phyloP scores from a whole-genome alignment of 805 yeast species.

The Yamadazyma laniorum region DNA sequence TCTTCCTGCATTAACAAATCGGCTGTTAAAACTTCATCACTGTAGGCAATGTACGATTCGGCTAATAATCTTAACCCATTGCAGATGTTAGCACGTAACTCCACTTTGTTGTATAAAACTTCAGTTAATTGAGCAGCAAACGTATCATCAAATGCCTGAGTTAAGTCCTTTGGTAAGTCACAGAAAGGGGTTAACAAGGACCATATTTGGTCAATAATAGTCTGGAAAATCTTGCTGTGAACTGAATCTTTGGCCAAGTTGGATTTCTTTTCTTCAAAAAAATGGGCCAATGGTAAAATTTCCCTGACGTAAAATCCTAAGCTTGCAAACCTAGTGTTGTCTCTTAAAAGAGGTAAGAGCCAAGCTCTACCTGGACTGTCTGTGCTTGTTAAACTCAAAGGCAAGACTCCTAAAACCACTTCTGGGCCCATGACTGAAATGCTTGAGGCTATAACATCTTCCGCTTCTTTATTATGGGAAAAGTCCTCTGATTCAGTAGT shows the following conservation, averaged over 20 bases:
- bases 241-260: conserved; percentile 55
- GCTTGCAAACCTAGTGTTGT: conserved; percentile 70
- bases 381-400: conserved; percentile 68
- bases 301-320: conserved; percentile 60
- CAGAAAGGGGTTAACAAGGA: conserved; percentile 85
- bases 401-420: conserved; percentile 67
- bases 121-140: conserved; percentile 80
- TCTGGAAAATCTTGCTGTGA: conserved; percentile 74
- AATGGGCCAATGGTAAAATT: conserved; percentile 63
- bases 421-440: conserved; percentile 85
- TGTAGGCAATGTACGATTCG: conserved; percentile 67
- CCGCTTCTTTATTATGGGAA: conserved; percentile 71
- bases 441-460: conserved; percentile 75
- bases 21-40: conserved; percentile 55
- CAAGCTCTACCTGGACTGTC: conserved; percentile 86
- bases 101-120: conserved; percentile 69
- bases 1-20: conserved; percentile 59
- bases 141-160: conserved; percentile 59
- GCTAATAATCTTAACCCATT: conserved; percentile 76
- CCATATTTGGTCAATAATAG: conserved; percentile 91
- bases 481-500: conserved; percentile 69
- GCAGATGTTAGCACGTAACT: conserved; percentile 77
- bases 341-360: conserved; percentile 88
- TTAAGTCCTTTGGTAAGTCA: conserved; percentile 78
- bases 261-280: conserved; percentile 50